Percentiles rank a stretch among this genome's conserved stretches.
These are phyloP conservation scores for Zoysia japonica DNA, from an alignment of 176 grass and related monocot genomes.

Conservation along the genomic window DNA sequence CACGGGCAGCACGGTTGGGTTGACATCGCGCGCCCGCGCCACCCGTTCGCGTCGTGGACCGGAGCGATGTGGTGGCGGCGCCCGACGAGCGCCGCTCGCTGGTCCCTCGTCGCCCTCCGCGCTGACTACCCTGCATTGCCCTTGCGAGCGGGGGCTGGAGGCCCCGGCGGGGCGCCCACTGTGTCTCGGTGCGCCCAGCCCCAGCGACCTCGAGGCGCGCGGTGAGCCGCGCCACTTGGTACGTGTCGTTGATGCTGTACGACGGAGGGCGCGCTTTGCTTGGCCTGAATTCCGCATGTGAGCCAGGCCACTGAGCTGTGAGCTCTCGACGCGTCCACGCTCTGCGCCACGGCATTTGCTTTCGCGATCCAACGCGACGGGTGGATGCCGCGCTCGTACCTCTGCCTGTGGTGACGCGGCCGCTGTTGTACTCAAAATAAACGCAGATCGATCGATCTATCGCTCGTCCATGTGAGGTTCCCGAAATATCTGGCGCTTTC, in stretches of 20 bases:
- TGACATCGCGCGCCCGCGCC: slow-evolving; percentile 35
- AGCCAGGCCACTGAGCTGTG: neutral
- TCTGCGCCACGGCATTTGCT: neutral
- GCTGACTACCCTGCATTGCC: no score
- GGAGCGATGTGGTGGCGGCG: neutral
- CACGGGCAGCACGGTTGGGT: neutral
- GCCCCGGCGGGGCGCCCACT: no score
- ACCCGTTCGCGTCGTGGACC: neutral
- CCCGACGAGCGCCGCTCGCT: neutral
- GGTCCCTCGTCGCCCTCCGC: neutral
- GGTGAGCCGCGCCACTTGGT: neutral
- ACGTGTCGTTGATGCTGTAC: neutral
- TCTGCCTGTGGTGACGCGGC: neutral
- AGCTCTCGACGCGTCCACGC: slow-evolving; percentile 1
- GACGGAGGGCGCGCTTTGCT: neutral
- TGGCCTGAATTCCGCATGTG: neutral
- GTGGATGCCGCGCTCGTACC: neutral
- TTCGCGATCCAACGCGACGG: neutral
- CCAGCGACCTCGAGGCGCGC: no score
- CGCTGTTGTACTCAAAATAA: neutral
- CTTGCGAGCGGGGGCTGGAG: no score
- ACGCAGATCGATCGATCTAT: neutral
- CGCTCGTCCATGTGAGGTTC: neutral
- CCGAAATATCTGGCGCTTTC: slow-evolving; percentile 22
- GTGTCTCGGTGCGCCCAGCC: no score